Base-by-base conservation (phyloP, 2,329 filamentous ascomycete genomes). In the Westerdykella sp. region DNA sequence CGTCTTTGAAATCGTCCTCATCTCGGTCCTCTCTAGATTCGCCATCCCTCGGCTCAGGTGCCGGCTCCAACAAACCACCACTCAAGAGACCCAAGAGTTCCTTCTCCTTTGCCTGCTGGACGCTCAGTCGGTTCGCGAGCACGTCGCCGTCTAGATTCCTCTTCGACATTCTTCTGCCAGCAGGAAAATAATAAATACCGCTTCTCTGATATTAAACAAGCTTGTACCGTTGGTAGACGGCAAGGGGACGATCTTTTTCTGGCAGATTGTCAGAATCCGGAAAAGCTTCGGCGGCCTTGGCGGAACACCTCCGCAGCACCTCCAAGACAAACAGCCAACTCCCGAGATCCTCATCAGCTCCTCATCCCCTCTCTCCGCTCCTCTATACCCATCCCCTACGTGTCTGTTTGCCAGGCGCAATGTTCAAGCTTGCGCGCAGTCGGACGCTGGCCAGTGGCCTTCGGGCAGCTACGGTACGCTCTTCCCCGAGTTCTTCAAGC, bases 401-500 rank as follows among this genome's bases (percentile, higher is more conserved):
- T 57, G 56, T 61, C 57, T 57, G 42, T 46, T 50, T 44, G 49
- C 48, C 61, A 66, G 61, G 59, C 71, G 79, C 62, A 63, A 96
- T 95, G 89, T 94, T 89, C 77, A 93, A 84, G 73, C 74, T 95
- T 69, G 84, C 84, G 69, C 84, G 88, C 74, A 60, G 57, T 55
- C 80, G 85, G 72, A 84, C 85, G 69, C 75, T 91, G 74, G 81
- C 85, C 69, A 82, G 85, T 73, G 85, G 85, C 71, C 71, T 94
- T 69, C 83, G 82, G 72, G 81, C 84, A 68, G 80, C 81, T 70
- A 84, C 82, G 77, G 88, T 90, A 73, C 69, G 77, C 71, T 40
- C 39, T 39, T 31, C 38, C 38, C 32, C 40, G 46, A 51, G 48
- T 46, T 48, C 41, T 46, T 41, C 48, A 55, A 61, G 57, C 53